Conservation (phyloP, 2,329 filamentous ascomycete genomes). For the Ophiostoma sp. region DNA sequence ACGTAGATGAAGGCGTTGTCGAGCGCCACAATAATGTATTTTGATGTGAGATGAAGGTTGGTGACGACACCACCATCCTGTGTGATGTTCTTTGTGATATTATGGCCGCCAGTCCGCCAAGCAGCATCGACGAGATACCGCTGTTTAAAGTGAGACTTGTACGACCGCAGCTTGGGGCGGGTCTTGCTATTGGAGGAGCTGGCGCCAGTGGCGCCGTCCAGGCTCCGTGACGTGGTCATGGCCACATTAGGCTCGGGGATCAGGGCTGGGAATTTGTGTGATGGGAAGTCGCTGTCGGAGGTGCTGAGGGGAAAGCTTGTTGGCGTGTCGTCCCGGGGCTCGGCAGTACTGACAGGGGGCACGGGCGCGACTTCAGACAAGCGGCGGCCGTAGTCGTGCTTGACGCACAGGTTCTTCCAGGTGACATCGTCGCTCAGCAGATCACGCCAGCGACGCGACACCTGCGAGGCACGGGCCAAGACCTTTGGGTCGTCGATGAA, state of each 20-base stretch:
- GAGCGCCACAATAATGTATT: slow-evolving; percentile 94
- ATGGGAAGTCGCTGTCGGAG: slow-evolving; percentile 24
- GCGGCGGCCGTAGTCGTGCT: slow-evolving; percentile 74
- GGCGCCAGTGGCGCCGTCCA: slow-evolving; percentile 43
- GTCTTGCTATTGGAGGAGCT: slow-evolving; percentile 28
- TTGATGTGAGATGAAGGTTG: slow-evolving; percentile 84
- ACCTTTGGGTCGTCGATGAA: slow-evolving; percentile 97
- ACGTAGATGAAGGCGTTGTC: slow-evolving; percentile 99
- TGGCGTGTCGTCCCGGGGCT: slow-evolving; percentile 28
- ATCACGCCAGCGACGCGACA: slow-evolving; percentile 92
- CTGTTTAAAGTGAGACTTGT: slow-evolving; percentile 97
- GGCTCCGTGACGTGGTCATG: slow-evolving; percentile 44
- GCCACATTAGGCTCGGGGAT: slow-evolving; percentile 35
- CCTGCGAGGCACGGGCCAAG: slow-evolving; percentile 85
- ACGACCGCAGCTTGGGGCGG: slow-evolving; percentile 67
- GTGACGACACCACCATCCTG: slow-evolving; percentile 97
- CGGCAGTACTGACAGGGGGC: slow-evolving; percentile 26
- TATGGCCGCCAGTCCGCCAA: slow-evolving; percentile 86
- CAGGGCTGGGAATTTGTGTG: slow-evolving; percentile 30
- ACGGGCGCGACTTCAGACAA: slow-evolving; percentile 45
- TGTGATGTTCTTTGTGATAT: slow-evolving; percentile 80
- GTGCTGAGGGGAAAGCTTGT: slow-evolving; percentile 35
- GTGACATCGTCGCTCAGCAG: slow-evolving; percentile 93
- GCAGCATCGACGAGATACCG: slow-evolving; percentile 94
- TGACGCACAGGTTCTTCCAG: slow-evolving; percentile 95